These are phyloP conservation scores for slime mould (Dictyostelium discoideum) DNA, from an alignment of 78 protist species.

Conservation along the genomic window dicty_2.7 NC_007089.4:6193501-6194000, in stretches of 20 bases:
- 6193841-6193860: no score
- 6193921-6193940: slow-evolving; percentile 70
- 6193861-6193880: slow-evolving; percentile 74
- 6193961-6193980: slow-evolving; percentile 1
- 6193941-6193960: slow-evolving; percentile 63
- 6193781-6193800: no score
- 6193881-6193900: slow-evolving; percentile 87
- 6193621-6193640: slow-evolving; percentile 89
- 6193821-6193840: no score
- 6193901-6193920: slow-evolving; percentile 18
- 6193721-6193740: slow-evolving; percentile 85
- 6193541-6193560: not conserved
- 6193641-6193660: slow-evolving; percentile 90
- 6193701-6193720: slow-evolving; percentile 88
- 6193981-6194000: not conserved
- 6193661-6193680: slow-evolving; percentile 81
- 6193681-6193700: slow-evolving; percentile 85
- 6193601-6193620: slow-evolving; percentile 49
- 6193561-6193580: not conserved
- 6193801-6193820: no score
- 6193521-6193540: not conserved
- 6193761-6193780: no score
- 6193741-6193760: slow-evolving; percentile 68
- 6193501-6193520: slow-evolving; percentile 93
- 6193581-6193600: no score